Base-by-base conservation (phyloP, 2,329 filamentous ascomycete genomes). In the Macrophomina phaseolina region DNA sequence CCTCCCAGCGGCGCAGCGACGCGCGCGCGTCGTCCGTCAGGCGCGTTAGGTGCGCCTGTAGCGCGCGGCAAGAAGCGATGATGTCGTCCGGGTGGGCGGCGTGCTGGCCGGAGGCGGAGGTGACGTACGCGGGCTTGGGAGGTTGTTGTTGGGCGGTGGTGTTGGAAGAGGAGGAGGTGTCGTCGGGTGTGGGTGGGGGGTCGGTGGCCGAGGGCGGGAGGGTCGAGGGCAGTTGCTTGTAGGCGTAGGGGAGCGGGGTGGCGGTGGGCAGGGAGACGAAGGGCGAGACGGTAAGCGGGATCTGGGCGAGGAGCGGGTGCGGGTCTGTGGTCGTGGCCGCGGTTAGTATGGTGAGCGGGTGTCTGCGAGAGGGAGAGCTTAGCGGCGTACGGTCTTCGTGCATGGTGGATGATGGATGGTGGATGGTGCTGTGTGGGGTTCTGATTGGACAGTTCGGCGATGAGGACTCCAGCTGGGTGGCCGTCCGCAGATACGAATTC, bases 241-340 rank as follows among this genome's bases (percentile, higher is more conserved):
- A 98, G 72, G 93, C 97, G 83, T 98, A 98, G 30, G 95, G 94
- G 7, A 99, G 88, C 0, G 94, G 97, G 23, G 94, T 91, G 32
- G 94, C 91, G 36, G 92, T 90, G 11, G 95, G 95, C 38, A 99
- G 90, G 68, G 90, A 91, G 73, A 98, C 88, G 82, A 97, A 97
- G 32, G 95, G 95, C 3, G 94, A 97, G 52, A 98, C 93, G 60
- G 93, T 96, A 65, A 99, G 83, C 36, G 95, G 93, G 48, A 98
- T 89, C 81, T 99, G 95, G 71, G 94, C 91, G 55, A 99, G 89
- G 70, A 97, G 88, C 16, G 91, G 92, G 81, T 97, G 93, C 16
- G 93, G 89, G 70, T 79, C 81, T 83, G 64, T 18, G 34, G 32
- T 30, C 6, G 56, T 38, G 23, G 23, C 23, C 23, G 62, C 60